Conservation (phyloP, 352 stramenopile species). For the Aphanomyces euteiches region DNA sequence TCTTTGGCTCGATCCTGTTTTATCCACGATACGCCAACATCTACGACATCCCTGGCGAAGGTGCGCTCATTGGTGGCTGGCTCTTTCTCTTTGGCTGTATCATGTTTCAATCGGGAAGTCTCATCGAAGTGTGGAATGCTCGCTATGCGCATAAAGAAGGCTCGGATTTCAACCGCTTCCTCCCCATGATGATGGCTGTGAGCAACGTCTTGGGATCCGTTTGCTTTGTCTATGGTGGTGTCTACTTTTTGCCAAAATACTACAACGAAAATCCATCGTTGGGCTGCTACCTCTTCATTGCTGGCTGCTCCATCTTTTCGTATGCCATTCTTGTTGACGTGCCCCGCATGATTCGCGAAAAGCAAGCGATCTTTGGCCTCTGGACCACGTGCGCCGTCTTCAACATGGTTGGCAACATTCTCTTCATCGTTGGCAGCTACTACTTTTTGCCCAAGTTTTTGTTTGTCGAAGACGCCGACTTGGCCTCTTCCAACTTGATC, state of each 20-base stretch:
- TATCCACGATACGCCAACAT: slow-evolving; percentile 68
- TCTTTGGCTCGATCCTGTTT: slow-evolving; percentile 74
- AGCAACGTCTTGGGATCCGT: slow-evolving; percentile 62
- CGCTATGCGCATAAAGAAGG: slow-evolving; percentile 53
- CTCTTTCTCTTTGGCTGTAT: slow-evolving; percentile 68
- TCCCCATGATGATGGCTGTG: slow-evolving; percentile 58
- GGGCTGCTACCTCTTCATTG: slow-evolving; percentile 71
- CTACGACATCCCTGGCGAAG: slow-evolving; percentile 48
- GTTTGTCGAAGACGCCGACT: slow-evolving; percentile 44
- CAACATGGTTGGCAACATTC: slow-evolving; percentile 59
- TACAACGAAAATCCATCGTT: slow-evolving; percentile 62
- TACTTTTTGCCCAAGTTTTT: slow-evolving; percentile 81
- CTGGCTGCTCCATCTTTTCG: slow-evolving; percentile 67
- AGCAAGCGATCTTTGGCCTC: slow-evolving; percentile 47
- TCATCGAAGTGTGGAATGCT: slow-evolving; percentile 68
- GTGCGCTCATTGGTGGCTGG: slow-evolving; percentile 60
- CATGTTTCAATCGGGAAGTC: slow-evolving; percentile 59
- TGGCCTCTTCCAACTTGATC: slow-evolving; percentile 65
- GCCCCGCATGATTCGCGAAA: slow-evolving; percentile 14
- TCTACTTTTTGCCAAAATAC: slow-evolving; percentile 76
- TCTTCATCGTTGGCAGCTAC: slow-evolving; percentile 76
- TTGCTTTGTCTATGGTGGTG: slow-evolving; percentile 69
- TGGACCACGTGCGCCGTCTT: slow-evolving; percentile 43
- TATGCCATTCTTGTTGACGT: slow-evolving; percentile 56
- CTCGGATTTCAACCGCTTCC: slow-evolving; percentile 44